A percentile compares a stretch with the other conserved stretches of the same genome.
Evolutionary conservation across 305 asterid genomes (phyloP).

Genomic region (Fraxinus sp.): DNA sequence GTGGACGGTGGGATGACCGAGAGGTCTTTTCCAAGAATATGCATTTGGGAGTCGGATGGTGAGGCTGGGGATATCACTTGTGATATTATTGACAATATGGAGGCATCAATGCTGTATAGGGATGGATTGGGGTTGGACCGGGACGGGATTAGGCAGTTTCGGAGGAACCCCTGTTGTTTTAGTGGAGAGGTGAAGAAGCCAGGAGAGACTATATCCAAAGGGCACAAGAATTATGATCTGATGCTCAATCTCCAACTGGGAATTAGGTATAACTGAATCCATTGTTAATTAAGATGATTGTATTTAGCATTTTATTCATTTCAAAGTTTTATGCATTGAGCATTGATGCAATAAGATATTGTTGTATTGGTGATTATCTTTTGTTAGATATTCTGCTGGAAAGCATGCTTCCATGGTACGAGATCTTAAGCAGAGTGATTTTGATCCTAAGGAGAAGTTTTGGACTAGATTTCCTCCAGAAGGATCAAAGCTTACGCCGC

Average conservation of each 20-base stretch:
- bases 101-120: conserved; percentile 70
- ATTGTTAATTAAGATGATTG: conserved; percentile 1
- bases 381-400: conserved; percentile 74
- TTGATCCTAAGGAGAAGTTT: conserved; percentile 91
- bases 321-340: neutral
- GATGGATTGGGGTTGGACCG: conserved; percentile 53
- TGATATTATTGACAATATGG: conserved; percentile 77
- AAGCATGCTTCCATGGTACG: conserved; percentile 59
- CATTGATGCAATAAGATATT: neutral
- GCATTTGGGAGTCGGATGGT: conserved; percentile 97
- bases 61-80: conserved; percentile 97
- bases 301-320: neutral
- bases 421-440: conserved; percentile 64
- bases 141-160: conserved; percentile 66
- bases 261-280: conserved; percentile 50
- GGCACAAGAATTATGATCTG: conserved; percentile 89
- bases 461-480: conserved; percentile 84
- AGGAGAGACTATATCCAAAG: conserved; percentile 78
- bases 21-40: conserved; percentile 72
- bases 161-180: conserved; percentile 70
- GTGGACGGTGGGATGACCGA: conserved; percentile 50
- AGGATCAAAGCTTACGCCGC: conserved; percentile 91
- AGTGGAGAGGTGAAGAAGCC: conserved; percentile 84
- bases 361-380: conserved; percentile 3
- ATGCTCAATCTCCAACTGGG: conserved; percentile 98